phyloP scores from a whole-genome alignment of 2,329 filamentous ascomycete species.

The Pseudonectria buxi region DNA sequence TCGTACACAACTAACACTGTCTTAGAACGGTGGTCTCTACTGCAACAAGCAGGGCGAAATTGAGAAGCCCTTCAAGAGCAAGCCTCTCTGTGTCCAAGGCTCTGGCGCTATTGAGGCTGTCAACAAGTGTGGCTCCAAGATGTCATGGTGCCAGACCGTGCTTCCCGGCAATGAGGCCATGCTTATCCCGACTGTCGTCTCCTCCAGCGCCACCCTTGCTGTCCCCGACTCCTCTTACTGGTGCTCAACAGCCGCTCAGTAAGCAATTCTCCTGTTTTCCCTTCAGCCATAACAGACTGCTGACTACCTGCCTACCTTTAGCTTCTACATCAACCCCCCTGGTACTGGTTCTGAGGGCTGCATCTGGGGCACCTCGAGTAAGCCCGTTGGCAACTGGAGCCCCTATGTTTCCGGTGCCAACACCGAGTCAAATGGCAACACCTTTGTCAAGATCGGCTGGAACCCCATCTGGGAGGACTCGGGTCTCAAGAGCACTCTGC shows the following conservation, averaged over 20 bases:
- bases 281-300: slow-evolving; percentile 1
- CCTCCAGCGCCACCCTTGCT: slow-evolving; percentile 51
- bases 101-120: slow-evolving; percentile 57
- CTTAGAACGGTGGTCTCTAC: slow-evolving; percentile 64
- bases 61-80: slow-evolving; percentile 60
- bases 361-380: slow-evolving; percentile 59
- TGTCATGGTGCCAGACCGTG: slow-evolving; percentile 75
- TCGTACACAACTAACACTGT: slow-evolving; percentile 11
- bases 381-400: slow-evolving; percentile 68
- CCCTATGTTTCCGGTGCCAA: slow-evolving; percentile 74
- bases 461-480: slow-evolving; percentile 66
- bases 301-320: slow-evolving; percentile 35
- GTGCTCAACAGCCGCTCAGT: slow-evolving; percentile 68
- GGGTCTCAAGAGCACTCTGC: slow-evolving; percentile 48
- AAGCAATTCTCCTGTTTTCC: slow-evolving; percentile 27
- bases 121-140: slow-evolving; percentile 55
- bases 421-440: slow-evolving; percentile 55
- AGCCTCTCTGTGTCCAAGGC: slow-evolving; percentile 64
- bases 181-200: slow-evolving; percentile 70
- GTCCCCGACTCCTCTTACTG: slow-evolving; percentile 67
- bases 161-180: slow-evolving; percentile 75
- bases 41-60: slow-evolving; percentile 62
- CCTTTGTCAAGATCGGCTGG: slow-evolving; percentile 69
- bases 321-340: slow-evolving; percentile 73
- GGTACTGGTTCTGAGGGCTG: slow-evolving; percentile 59